Conservation (phyloP, 176 grass and related monocot species). For the Lolium perenne region DNA sequence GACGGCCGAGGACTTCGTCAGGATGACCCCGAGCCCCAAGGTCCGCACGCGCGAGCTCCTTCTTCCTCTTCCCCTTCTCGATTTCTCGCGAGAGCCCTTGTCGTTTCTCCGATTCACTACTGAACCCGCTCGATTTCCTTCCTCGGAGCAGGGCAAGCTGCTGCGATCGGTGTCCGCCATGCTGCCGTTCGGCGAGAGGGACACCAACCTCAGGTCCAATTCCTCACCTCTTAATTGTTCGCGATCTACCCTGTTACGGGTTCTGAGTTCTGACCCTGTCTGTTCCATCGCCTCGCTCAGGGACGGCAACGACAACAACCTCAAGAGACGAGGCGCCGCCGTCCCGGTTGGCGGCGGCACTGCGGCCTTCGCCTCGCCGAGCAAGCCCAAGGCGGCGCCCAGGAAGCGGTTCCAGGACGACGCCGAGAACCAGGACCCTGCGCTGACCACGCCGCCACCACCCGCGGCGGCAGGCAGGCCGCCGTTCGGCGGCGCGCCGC, state of each 20-base stretch:
- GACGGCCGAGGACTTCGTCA: constrained; percentile 76
- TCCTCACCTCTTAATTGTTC: constrained; percentile 12
- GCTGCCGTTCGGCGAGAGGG: constrained; percentile 73
- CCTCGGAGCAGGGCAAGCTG: constrained; percentile 63
- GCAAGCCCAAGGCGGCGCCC: constrained; percentile 48
- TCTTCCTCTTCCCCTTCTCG: not conserved
- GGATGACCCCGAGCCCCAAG: constrained; percentile 70
- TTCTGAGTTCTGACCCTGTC: not conserved
- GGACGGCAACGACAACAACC: constrained; percentile 54
- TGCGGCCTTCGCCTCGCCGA: constrained; percentile 43
- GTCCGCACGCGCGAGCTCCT: too few relatives aligned
- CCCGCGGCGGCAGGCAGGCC: constrained; percentile 38
- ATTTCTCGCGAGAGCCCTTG: not conserved
- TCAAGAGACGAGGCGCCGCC: constrained; percentile 67
- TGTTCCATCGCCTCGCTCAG: constrained; percentile 48
- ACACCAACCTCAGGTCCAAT: constrained; percentile 58
- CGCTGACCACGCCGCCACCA: constrained; percentile 52
- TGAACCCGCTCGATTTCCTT: constrained; percentile 25
- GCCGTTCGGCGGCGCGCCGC: constrained; percentile 59
- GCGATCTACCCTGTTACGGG: constrained; percentile 20
- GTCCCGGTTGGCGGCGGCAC: constrained; percentile 35
- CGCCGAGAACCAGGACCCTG: constrained; percentile 86
- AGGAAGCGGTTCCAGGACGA: constrained; percentile 70
- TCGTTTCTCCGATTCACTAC: not conserved
- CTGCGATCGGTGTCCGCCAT: constrained; percentile 76